These are phyloP conservation scores for Verticillium zaregamsianum DNA, from an alignment of 2,329 filamentous ascomycete genomes.

Conservation along the genomic window DNA sequence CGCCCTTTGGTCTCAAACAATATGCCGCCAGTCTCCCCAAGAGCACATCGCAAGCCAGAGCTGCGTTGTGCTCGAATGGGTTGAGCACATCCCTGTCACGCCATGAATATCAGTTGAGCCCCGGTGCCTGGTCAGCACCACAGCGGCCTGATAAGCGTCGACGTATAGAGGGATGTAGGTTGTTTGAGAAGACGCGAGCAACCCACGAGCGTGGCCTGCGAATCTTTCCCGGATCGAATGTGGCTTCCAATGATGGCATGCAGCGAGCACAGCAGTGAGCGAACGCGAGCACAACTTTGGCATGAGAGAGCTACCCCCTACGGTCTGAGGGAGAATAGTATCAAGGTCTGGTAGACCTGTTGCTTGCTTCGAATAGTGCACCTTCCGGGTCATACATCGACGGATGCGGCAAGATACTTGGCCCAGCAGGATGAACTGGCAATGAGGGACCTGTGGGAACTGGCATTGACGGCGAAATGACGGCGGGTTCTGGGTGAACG, in stretches of 20 bases:
- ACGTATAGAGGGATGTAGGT: constrained; percentile 19
- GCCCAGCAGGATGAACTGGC: not conserved
- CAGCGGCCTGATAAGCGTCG: constrained; percentile 17
- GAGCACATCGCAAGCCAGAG: constrained; percentile 22
- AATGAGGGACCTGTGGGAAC: not conserved
- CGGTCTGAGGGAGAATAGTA: not conserved
- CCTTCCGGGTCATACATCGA: not conserved
- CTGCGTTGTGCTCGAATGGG: constrained; percentile 29
- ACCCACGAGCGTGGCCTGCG: constrained; percentile 5
- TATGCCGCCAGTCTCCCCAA: constrained; percentile 23
- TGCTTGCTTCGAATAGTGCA: not conserved
- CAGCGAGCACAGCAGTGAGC: constrained; percentile 52
- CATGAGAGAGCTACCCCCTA: not conserved
- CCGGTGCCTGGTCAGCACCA: constrained; percentile 51
- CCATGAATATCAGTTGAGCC: constrained; percentile 34
- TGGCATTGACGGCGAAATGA: not conserved
- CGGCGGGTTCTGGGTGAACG: not conserved
- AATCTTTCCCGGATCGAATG: constrained; percentile 2
- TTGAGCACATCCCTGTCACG: constrained; percentile 56
- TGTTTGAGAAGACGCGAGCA: constrained; percentile 7
- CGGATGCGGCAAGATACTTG: not conserved
- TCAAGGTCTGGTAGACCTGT: not conserved
- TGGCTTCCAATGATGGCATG: constrained; percentile 9
- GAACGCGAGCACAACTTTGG: constrained; percentile 17
- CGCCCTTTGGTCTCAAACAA: constrained; percentile 9